These are phyloP conservation scores for Przewalskia tangutica DNA, from an alignment of 257 asterid genomes.

Conservation along the genomic window DNA sequence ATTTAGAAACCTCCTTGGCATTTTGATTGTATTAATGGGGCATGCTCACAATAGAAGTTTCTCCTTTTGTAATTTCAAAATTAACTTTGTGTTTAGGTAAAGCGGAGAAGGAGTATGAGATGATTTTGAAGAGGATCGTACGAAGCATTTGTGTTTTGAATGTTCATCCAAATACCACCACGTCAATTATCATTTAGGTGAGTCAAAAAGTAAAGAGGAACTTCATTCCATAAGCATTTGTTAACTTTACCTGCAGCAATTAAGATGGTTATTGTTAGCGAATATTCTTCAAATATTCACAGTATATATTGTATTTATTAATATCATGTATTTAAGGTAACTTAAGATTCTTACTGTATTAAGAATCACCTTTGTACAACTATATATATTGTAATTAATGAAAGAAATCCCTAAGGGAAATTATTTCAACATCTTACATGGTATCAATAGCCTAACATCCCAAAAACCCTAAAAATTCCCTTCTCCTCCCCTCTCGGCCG, in stretches of 20 bases:
- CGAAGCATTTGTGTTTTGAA: constrained; percentile 67
- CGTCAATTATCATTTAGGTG: constrained; percentile 82
- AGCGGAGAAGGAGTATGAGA: constrained; percentile 80
- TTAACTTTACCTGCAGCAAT: background rate
- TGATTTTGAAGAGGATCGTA: constrained; percentile 80
- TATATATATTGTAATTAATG: no score
- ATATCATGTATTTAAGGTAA: no score
- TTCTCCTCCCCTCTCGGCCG: no score
- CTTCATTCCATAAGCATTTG: background rate
- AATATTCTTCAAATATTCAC: no score
- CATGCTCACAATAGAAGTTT: background rate
- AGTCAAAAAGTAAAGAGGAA: background rate
- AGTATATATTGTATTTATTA: no score
- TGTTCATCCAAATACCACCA: constrained; percentile 87
- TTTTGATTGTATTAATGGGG: background rate
- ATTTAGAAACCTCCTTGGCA: background rate
- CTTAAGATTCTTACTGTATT: no score
- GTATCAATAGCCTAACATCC: no score
- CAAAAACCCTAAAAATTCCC: no score
- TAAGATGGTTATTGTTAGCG: background rate
- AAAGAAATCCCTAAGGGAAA: no score
- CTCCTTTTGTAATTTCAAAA: background rate
- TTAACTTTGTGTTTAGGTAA: constrained; percentile 41
- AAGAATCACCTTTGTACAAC: no score
- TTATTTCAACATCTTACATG: no score